phyloP scores from a whole-genome alignment of 2,329 filamentous ascomycete genomes.

The Metarhizium humberi region DNA sequence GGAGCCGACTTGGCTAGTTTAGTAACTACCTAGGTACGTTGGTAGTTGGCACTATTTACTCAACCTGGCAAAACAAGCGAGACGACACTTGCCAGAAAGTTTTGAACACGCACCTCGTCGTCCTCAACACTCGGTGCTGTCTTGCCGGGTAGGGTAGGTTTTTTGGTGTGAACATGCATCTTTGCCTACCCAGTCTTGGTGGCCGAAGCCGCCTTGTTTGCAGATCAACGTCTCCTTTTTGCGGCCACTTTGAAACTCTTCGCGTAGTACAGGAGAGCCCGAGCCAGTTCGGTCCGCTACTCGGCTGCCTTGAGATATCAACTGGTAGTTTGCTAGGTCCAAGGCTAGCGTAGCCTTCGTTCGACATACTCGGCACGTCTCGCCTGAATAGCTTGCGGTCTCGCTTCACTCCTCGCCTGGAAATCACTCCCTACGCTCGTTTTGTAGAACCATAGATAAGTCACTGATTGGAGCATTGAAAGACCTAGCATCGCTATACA shows the following conservation, averaged over 20 bases:
- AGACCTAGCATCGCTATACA: not conserved
- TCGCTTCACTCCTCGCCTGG: not conserved
- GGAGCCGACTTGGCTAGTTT: no score
- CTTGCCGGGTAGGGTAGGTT: not conserved
- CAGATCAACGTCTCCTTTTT: not conserved
- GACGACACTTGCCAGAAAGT: not conserved
- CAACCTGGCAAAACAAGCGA: not conserved
- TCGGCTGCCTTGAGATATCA: not conserved
- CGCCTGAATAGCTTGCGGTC: not conserved
- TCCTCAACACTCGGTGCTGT: not conserved
- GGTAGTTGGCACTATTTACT: no score
- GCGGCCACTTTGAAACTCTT: not conserved
- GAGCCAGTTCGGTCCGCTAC: not conserved
- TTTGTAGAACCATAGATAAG: not conserved
- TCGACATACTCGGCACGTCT: not conserved
- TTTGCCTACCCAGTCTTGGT: not conserved
- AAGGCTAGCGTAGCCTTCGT: not conserved
- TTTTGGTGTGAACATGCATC: not conserved
- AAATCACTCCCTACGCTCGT: not conserved
- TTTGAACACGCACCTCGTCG: not conserved
- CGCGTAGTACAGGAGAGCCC: not conserved
- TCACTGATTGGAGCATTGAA: not conserved
- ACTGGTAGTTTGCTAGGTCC: not conserved
- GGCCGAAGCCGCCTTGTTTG: not conserved
- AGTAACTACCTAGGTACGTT: no score